phyloP scores from a whole-genome alignment of 2,329 filamentous ascomycete species.

The Neoascochyta sp. region DNA sequence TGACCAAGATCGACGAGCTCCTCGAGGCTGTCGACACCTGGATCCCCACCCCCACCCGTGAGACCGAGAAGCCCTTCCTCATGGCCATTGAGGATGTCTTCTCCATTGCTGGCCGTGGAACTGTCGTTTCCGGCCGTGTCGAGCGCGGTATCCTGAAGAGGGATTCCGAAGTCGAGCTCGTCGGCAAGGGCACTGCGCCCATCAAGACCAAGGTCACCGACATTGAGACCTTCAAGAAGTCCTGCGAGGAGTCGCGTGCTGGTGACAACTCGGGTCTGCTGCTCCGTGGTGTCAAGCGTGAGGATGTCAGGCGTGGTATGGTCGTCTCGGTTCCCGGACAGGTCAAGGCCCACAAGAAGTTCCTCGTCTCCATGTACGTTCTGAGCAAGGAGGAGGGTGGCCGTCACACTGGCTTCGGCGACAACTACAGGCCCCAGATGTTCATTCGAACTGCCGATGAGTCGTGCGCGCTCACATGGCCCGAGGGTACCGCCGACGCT shows the following conservation, averaged over 20 bases:
- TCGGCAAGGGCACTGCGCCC: slow-evolving; percentile 75
- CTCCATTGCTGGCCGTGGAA: slow-evolving; percentile 74
- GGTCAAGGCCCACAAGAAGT: slow-evolving; percentile 84
- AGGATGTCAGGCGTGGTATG: slow-evolving; percentile 94
- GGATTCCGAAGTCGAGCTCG: slow-evolving; percentile 89
- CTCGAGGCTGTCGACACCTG: slow-evolving; percentile 85
- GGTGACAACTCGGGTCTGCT: slow-evolving; percentile 98
- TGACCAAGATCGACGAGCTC: slow-evolving; percentile 84
- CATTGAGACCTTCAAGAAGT: slow-evolving; percentile 99
- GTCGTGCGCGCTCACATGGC: slow-evolving; percentile 75
- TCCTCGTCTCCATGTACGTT: slow-evolving; percentile 94
- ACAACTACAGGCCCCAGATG: slow-evolving; percentile 96
- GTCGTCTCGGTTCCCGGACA: slow-evolving; percentile 79
- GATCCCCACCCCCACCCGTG: slow-evolving; percentile 93
- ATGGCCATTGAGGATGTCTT: slow-evolving; percentile 83
- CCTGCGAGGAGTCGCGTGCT: slow-evolving; percentile 90
- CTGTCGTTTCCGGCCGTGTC: slow-evolving; percentile 93
- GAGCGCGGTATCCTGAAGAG: slow-evolving; percentile 93
- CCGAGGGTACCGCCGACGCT: slow-evolving; percentile 72
- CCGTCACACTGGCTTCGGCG: slow-evolving; percentile 88
- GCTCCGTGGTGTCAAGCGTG: slow-evolving; percentile 90
- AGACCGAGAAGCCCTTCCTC: slow-evolving; percentile 96
- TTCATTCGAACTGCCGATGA: slow-evolving; percentile 87
- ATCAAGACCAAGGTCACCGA: slow-evolving; percentile 99
- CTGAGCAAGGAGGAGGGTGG: slow-evolving; percentile 97